Evolutionary conservation across 805 yeast genomes (phyloP), one percentile per base, ranked within the genome.

Genomic region (Candida suzukii): DNA sequence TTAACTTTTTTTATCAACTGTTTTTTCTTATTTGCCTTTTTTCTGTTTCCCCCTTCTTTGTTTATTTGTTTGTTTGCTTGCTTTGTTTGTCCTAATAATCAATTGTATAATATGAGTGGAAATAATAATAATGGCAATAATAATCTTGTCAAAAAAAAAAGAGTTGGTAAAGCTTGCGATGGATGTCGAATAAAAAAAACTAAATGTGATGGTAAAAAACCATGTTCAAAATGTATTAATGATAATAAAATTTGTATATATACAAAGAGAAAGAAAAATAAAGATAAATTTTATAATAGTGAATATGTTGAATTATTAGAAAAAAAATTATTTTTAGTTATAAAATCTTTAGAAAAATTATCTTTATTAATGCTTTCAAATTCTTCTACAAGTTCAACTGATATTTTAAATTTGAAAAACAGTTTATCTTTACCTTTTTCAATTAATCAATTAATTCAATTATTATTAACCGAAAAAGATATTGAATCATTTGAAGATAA

Each of bases 121-220:
- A 26, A 13, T 13, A 26, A 13, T 12, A 26, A 13, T 13, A 26
- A 13, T n/a, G 26, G 26, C 11, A 18, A 32, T 32, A 25, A 11
- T n/a, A 22, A 35, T 17, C 12, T 22, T 13, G 18, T 36, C 3
- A 26, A 28, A 43, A 77, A 76, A 58, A 74, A 71, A 53, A 56
- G 84, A 45, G 83, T 78, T 3, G 80, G 80, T 12, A 77, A 76
- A 49, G 83, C 83, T 6, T 78, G 84, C 48, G 83, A 78, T 52
- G 70, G 74, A 40, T 78, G 84, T 54, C 63, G 84, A 34, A 65
- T 77, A 42, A 78, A 77, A 52, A 78, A 78, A 59, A 77, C 82
- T 5, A 78, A 77, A 46, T 78, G 84, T 54, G 78, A 76, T 43
- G 84, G 84, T 18, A 68, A 69, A 38, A 74, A 74, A 46, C 83